phyloP scores from a whole-genome alignment of 306 rosid species.

The Cucurbita maxima region DNA sequence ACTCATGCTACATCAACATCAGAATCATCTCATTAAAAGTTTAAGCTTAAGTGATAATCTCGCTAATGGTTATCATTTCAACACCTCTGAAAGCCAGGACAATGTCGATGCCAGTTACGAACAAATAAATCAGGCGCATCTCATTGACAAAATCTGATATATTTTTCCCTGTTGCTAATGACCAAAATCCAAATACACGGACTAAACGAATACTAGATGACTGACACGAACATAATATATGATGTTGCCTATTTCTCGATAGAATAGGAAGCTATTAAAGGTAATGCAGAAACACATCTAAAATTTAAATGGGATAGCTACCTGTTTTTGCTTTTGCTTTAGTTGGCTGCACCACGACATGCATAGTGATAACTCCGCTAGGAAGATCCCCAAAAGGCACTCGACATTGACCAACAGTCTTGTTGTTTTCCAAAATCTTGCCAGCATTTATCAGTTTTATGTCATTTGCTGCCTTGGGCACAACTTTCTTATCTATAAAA shows the following conservation, averaged over 20 bases:
- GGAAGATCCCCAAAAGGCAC: conserved; percentile 73
- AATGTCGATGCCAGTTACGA: neutral
- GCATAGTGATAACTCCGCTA: conserved; percentile 71
- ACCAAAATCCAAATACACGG: neutral
- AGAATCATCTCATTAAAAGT: neutral
- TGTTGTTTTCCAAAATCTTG: conserved; percentile 83
- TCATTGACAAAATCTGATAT: neutral
- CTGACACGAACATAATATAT: neutral
- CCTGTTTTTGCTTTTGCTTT: conserved; percentile 74
- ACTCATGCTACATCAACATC: neutral
- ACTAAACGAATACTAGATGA: neutral
- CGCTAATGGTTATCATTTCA: neutral
- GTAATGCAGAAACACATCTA: neutral
- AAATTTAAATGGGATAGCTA: conserved; percentile 10
- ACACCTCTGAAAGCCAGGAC: neutral
- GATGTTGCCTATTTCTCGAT: neutral
- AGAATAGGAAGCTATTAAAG: neutral
- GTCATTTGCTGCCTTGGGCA: conserved; percentile 76
- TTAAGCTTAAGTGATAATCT: neutral
- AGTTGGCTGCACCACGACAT: conserved; percentile 83
- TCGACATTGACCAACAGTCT: conserved; percentile 81
- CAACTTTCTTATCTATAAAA: conserved; percentile 47
- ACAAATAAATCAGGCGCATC: neutral
- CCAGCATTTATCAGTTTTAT: conserved; percentile 73
- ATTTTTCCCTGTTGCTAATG: neutral